Conservation (phyloP, 2,329 filamentous ascomycete species). For the Fusarium bulbicola region DNA sequence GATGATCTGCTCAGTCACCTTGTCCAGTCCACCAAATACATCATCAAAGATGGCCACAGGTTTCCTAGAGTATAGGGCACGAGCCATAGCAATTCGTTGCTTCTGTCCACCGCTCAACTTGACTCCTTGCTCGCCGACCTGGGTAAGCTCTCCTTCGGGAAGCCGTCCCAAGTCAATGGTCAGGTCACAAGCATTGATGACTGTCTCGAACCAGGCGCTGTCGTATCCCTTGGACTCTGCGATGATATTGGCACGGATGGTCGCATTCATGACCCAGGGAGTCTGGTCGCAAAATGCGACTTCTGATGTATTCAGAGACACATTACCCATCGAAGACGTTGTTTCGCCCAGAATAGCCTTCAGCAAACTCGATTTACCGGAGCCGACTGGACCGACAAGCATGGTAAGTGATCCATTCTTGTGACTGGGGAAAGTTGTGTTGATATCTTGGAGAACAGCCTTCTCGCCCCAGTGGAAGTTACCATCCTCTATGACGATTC, state of each 20-base stretch:
- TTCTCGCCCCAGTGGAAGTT: constrained; percentile 43
- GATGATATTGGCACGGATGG: constrained; percentile 48
- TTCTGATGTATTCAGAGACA: constrained; percentile 36
- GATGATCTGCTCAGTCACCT: constrained; percentile 52
- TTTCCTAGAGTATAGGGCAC: constrained; percentile 47
- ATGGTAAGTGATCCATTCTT: constrained; percentile 42
- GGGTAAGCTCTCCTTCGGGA: constrained; percentile 37
- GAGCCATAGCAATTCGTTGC: constrained; percentile 47
- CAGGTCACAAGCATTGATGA: constrained; percentile 49
- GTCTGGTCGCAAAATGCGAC: constrained; percentile 46
- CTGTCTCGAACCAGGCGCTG: constrained; percentile 43
- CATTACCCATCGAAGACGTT: constrained; percentile 20
- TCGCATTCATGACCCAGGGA: constrained; percentile 48
- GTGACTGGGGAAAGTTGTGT: constrained; percentile 27
- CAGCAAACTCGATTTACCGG: constrained; percentile 46
- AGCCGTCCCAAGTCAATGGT: constrained; percentile 41
- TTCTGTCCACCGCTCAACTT: constrained; percentile 50
- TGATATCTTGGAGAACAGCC: constrained; percentile 38
- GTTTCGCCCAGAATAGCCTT: constrained; percentile 46
- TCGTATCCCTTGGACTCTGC: constrained; percentile 45
- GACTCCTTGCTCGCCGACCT: constrained; percentile 46
- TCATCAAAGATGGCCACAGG: constrained; percentile 51
- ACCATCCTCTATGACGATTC: constrained; percentile 35
- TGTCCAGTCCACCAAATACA: constrained; percentile 53
- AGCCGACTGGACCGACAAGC: constrained; percentile 45